These are phyloP conservation scores for Elaeis oleifera DNA, from an alignment of 202 grass and related monocot genomes.

Conservation along the genomic window DNA sequence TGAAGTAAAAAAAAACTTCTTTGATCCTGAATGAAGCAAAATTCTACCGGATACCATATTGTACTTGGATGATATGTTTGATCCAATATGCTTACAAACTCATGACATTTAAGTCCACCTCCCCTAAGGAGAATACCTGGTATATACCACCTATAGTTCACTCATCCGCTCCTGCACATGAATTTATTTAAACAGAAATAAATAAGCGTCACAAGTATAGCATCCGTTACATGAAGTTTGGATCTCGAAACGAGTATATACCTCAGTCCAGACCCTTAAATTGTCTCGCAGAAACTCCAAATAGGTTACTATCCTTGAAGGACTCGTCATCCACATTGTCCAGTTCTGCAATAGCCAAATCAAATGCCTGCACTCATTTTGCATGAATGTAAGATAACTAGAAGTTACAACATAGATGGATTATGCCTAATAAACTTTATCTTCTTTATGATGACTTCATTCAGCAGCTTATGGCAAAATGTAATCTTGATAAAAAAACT, in stretches of 20 bases:
- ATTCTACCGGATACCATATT: not conserved
- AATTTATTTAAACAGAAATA: not conserved
- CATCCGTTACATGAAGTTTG: not conserved
- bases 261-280: slow-evolving; percentile 11
- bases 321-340: slow-evolving; percentile 4
- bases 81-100: not conserved
- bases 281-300: slow-evolving; percentile 13
- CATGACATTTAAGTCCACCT: slow-evolving; percentile 14
- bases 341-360: slow-evolving; percentile 3
- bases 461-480: too few species aligned
- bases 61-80: not conserved
- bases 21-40: too few species aligned
- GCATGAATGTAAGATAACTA: too few species aligned
- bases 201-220: not conserved
- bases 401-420: too few species aligned
- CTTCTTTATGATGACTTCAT: too few species aligned
- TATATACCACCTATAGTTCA: slow-evolving; percentile 1
- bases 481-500: too few species aligned
- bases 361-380: slow-evolving; percentile 15
- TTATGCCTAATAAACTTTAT: too few species aligned
- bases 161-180: slow-evolving; percentile 1
- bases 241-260: not conserved
- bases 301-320: slow-evolving; percentile 10
- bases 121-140: not conserved
- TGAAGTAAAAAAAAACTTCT: too few species aligned